A percentile compares a stretch with the other conserved stretches of the same genome.
These are phyloP conservation scores for Sporisorium scitamineum DNA, from an alignment of 1,284 basidiomycete genomes.

Conservation along the genomic window DNA sequence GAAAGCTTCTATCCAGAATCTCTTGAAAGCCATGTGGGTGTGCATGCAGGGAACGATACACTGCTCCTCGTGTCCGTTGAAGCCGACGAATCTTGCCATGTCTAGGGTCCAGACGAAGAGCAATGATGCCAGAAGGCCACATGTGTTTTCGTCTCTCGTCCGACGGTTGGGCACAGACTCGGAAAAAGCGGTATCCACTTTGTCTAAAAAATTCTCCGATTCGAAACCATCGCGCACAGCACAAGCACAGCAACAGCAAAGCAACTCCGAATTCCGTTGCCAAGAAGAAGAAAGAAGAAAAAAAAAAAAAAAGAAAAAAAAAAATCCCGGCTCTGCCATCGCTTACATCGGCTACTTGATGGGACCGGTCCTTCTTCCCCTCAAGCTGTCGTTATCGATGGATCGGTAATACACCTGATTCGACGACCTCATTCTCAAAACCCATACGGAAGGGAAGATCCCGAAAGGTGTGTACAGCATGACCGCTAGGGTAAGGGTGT, in stretches of 20 bases:
- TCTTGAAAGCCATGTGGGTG: too few species aligned
- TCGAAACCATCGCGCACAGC: too few species aligned
- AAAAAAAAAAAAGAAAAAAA: too few species aligned
- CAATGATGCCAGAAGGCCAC: neutral
- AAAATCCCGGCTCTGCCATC: neutral
- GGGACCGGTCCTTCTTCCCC: neutral
- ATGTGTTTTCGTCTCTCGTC: neutral
- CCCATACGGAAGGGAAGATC: too few species aligned
- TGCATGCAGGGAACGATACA: neutral
- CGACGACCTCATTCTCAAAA: too few species aligned
- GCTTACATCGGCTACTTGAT: neutral
- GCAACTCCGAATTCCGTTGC: too few species aligned
- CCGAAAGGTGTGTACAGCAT: too few species aligned
- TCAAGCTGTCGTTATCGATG: neutral
- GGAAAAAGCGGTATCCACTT: neutral
- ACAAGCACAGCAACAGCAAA: too few species aligned
- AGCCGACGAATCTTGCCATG: neutral
- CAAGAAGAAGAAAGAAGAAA: too few species aligned
- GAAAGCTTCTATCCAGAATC: too few species aligned
- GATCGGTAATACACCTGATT: neutral
- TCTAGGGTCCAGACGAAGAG: neutral
- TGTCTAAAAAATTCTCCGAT: conserved; percentile 1
- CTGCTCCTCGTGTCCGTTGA: neutral
- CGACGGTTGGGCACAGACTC: neutral
- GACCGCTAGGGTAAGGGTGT: too few species aligned